phyloP scores from a whole-genome alignment of 495 filamentous ascomycete species.

The Penicillium manginii region DNA sequence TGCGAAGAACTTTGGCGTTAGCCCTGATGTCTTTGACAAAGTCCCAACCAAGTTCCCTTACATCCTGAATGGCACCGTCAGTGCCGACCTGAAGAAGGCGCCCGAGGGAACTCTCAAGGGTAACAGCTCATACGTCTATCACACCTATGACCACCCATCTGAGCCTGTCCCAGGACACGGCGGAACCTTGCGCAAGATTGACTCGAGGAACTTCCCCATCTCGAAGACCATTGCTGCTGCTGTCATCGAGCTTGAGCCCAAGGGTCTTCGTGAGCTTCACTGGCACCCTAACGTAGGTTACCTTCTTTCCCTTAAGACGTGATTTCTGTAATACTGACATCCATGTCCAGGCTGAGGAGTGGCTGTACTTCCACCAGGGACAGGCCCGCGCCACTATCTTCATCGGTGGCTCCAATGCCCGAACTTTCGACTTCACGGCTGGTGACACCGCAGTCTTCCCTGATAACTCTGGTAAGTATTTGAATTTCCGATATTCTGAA shows the following conservation, averaged over 20 bases:
- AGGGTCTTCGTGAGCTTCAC: conserved; percentile 64
- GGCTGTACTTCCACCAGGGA: conserved; percentile 68
- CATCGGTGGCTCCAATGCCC: conserved; percentile 57
- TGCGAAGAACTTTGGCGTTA: conserved; percentile 67
- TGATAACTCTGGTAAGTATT: conserved; percentile 56
- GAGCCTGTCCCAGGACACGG: conserved; percentile 61
- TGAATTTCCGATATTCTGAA: conserved; percentile 3
- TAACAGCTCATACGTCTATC: conserved; percentile 61
- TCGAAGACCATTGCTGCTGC: conserved; percentile 64
- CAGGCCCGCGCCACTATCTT: conserved; percentile 63
- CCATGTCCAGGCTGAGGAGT: conserved; percentile 58
- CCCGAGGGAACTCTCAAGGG: conserved; percentile 52
- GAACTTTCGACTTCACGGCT: conserved; percentile 66
- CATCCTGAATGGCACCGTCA: conserved; percentile 59
- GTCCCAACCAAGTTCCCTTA: conserved; percentile 62
- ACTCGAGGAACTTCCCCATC: conserved; percentile 64
- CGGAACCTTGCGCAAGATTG: conserved; percentile 61
- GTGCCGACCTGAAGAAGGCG: conserved; percentile 50
- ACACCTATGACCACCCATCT: conserved; percentile 51
- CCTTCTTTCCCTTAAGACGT: not conserved
- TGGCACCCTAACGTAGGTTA: conserved; percentile 67
- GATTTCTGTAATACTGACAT: conserved; percentile 10
- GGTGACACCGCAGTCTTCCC: conserved; percentile 70
- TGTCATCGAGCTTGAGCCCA: conserved; percentile 62
- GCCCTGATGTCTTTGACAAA: conserved; percentile 57